Evolutionary conservation across 1,284 basidiomycete species (phyloP).

Genomic region (Leccinum griseonigrum): DNA sequence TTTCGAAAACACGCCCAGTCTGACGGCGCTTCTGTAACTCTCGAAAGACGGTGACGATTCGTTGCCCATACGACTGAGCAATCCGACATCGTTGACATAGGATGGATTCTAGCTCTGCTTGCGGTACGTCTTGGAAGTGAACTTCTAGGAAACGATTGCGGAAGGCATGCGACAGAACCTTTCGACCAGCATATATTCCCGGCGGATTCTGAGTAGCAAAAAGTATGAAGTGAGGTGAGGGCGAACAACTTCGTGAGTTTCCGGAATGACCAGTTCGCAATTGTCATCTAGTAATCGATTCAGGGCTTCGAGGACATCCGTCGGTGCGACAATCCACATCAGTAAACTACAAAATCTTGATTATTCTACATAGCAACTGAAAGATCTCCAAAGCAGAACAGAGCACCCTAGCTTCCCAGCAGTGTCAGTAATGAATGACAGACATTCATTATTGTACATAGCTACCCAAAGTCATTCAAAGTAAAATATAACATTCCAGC

Average conservation of each 20-base stretch:
- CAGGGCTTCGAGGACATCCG: slow-evolving; percentile 96
- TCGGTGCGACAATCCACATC: slow-evolving; percentile 95
- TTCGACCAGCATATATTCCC: slow-evolving; percentile 93
- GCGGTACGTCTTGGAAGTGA: slow-evolving; percentile 97
- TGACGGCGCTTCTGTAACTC: slow-evolving; percentile 94
- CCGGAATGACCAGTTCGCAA: slow-evolving; percentile 93
- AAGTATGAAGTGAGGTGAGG: slow-evolving; percentile 97
- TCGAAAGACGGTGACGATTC: slow-evolving; percentile 90
- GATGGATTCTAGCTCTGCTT: slow-evolving; percentile 91
- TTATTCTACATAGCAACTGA: no score
- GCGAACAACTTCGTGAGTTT: slow-evolving; percentile 92
- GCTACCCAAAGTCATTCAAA: no score
- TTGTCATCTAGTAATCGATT: slow-evolving; percentile 98
- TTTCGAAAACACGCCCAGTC: slow-evolving; percentile 92
- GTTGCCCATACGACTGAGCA: slow-evolving; percentile 88
- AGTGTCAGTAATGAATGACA: no score
- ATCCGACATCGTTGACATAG: slow-evolving; percentile 87
- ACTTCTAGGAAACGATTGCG: slow-evolving; percentile 98
- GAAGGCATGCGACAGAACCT: slow-evolving; percentile 94
- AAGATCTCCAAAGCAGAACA: no score
- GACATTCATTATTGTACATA: no score
- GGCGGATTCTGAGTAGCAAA: slow-evolving; percentile 99
- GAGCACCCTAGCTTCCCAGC: no score
- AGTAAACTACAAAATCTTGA: no score
- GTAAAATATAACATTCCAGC: no score